Conservation (phyloP, 2,329 filamentous ascomycete genomes). For the Penicillium freii region DNA sequence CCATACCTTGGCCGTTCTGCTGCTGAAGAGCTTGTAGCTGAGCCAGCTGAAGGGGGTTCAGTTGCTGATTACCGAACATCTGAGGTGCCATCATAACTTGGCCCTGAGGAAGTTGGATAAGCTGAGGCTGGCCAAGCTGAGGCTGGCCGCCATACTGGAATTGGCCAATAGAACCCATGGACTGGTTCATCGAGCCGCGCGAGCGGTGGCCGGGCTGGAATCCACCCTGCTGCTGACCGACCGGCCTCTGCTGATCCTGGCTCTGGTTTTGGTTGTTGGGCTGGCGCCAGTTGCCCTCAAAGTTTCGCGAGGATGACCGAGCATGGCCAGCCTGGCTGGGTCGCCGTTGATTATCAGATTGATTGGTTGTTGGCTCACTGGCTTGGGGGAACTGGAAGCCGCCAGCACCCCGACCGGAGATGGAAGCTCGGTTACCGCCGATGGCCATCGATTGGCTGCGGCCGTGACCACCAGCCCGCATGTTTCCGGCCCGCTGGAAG, state of each 20-base stretch:
- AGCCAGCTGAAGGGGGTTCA: conserved; percentile 82
- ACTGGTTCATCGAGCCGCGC: conserved; percentile 81
- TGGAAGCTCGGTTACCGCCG: conserved; percentile 64
- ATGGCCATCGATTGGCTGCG: conserved; percentile 53
- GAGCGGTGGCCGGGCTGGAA: conserved; percentile 92
- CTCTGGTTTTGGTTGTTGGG: conserved; percentile 56
- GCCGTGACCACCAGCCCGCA: conserved; percentile 71
- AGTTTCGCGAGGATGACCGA: conserved; percentile 83
- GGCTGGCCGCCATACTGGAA: conserved; percentile 71
- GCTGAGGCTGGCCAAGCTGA: conserved; percentile 67
- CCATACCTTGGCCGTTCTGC: conserved; percentile 72
- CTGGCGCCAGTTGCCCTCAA: conserved; percentile 97
- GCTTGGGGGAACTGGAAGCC: conserved; percentile 68
- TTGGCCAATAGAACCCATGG: conserved; percentile 74
- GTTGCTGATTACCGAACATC: conserved; percentile 78
- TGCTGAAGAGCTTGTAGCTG: conserved; percentile 94
- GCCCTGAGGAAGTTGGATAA: conserved; percentile 78
- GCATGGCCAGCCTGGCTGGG: conserved; percentile 72
- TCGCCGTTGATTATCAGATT: conserved; percentile 69
- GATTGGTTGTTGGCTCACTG: conserved; percentile 53
- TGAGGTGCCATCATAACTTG: conserved; percentile 81
- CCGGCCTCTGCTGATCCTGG: conserved; percentile 56
- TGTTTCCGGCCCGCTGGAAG: conserved; percentile 73
- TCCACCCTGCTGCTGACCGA: conserved; percentile 65
- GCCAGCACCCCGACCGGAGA: conserved; percentile 63